Evolutionary conservation across 176 grass and related monocot genomes (phyloP), one percentile per base, ranked within the genome.

Genomic region (Cenchrus purpureus): DNA sequence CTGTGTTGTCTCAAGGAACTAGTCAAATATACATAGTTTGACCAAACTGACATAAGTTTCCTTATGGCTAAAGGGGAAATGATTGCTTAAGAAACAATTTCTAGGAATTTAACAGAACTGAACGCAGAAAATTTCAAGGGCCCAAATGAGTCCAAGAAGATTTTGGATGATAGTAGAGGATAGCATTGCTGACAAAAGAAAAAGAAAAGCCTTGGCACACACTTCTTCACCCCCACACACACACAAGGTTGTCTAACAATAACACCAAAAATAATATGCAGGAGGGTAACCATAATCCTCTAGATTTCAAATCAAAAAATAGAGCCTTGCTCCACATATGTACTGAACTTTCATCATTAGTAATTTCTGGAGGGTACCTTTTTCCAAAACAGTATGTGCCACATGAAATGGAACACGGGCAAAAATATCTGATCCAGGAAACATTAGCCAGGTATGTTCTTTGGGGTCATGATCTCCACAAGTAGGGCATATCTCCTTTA

Each of bases 341-440:
- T 46, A 46, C 8, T 9, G 45, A 9, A 46, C 45, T 46, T 46
- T 6, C 8, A 46, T 46, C 45, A 46, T 46, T 46, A 46, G 45
- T 46, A 46, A 46, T 46, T 46, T 46, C 45, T 8, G 45, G 45
- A 46, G 5, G 45, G 43, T 80, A 97, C 95, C 92, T 91, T 95
- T 90, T 8, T 95, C 92, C 64, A 97, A 79, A 86, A 91, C 79
- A 45, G 90, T 79, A 42, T 95, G 95, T 66, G 87, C 76, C 55
- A 90, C 95, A 88, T 97, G 95, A 93, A 97, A 97, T 25, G 92
- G 95, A 74, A 93, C 86, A 49, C 78, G 78, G 45, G 82, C 87
- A 91, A 97, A 97, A 67, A 91, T 92, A 85, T 97, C 95, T 59
- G 89, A 93, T 76, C 92, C 89, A 48, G 90, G 87, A 93, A 93